Conservation (phyloP, 306 rosid genomes). For the Canavalia gladiata region DNA sequence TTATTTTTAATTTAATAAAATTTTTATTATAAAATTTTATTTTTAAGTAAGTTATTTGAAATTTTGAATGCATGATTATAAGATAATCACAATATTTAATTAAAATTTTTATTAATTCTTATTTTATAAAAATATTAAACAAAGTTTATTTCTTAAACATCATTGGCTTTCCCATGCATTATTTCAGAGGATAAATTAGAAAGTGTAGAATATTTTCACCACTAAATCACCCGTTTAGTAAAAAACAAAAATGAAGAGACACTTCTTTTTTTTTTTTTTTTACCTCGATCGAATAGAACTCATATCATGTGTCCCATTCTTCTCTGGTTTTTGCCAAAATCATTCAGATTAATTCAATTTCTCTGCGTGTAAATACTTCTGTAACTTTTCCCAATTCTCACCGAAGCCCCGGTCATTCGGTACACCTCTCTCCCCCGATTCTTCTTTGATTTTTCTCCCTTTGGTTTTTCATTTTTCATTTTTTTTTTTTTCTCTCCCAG, state of each 20-base stretch:
- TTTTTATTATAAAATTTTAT: too few relatives aligned
- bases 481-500: background rate
- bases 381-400: constrained; percentile 43
- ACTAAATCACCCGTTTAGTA: background rate
- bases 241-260: constrained; percentile 27
- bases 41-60: too few relatives aligned
- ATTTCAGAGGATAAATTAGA: background rate
- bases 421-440: constrained; percentile 41
- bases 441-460: background rate
- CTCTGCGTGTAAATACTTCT: constrained; percentile 44
- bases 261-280: constrained; percentile 3
- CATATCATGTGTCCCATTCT: constrained; percentile 33
- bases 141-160: background rate
- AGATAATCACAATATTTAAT: too few relatives aligned
- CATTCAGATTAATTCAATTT: constrained; percentile 45
- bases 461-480: background rate
- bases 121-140: background rate
- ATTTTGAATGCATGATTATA: too few relatives aligned
- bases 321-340: constrained; percentile 40
- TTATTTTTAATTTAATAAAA: too few relatives aligned
- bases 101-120: too few relatives aligned
- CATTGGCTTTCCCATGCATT: background rate
- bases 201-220: constrained; percentile 2
- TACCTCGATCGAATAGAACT: constrained; percentile 37
- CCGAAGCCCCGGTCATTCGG: constrained; percentile 51